Evolutionary conservation across 164 flowering plant species (phyloP), one percentile per base, ranked within the genome.

Genomic region (Chimonanthus salicifolius): DNA sequence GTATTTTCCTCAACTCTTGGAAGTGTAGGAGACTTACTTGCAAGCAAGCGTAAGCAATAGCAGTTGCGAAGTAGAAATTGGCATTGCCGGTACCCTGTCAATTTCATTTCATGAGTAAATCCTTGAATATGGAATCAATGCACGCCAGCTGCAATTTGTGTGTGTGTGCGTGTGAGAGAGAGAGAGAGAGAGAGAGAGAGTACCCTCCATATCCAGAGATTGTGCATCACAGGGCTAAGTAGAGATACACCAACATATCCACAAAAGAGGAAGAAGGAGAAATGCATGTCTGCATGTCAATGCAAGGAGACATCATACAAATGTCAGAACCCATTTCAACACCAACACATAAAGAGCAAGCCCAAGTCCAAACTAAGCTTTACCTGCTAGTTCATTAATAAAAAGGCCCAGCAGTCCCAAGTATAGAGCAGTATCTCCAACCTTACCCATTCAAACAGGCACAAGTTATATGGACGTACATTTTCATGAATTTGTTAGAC

Each of bases 131-230:
- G 21, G 33, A 0, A 33, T 33, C 33, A 33, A 33, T 33, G 33
- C 33, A 7, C 10, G 48, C 62, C 3, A 54, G 43, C 48, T 3
- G n/a, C 15, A 71, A 71, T 60, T 3, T 33, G 13, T 65, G 48
- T 65, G 68, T 16, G 16, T 18, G 33, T 50, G 51, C 11, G 7
- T 18, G 49, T 13, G 71, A 6, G 65, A 51, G 49, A 18, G 67
- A 74, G 76, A 76, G 69, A 72, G 69, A 71, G 73, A 75, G 64
- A 77, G 79, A 77, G 75, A 67, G 79, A 62, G 47, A 74, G 16
- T 84, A 92, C 99, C 93, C 99, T 92, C 99, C 98, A 95, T 78
- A 95, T 90, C 99, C 98, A 93, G 6, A 95, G 83, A 70, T 95
- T 95, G 88, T 95, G 99, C 99, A 93, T 95, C 71, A 95, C 91